A percentile compares a stretch with the other conserved stretches of the same genome.
These are phyloP conservation scores for Spiromastix sp. DNA, from an alignment of 2,329 filamentous ascomycete genomes.

Conservation along the genomic window DNA sequence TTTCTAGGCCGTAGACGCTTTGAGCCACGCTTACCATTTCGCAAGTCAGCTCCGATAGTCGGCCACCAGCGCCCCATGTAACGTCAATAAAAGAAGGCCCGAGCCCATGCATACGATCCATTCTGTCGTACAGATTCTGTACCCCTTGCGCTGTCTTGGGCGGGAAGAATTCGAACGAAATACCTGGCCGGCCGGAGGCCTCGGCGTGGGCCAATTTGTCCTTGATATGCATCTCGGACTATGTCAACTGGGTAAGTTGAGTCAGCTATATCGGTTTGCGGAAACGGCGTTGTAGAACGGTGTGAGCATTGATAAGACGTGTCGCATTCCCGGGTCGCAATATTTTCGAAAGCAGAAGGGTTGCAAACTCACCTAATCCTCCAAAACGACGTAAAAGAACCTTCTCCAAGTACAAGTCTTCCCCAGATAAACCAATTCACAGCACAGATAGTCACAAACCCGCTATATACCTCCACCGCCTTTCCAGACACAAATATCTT, in stretches of 20 bases:
- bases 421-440: no score
- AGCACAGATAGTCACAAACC: no score
- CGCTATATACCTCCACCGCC: slow-evolving; percentile 14
- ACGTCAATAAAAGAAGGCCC: slow-evolving; percentile 96
- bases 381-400: no score
- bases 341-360: no score
- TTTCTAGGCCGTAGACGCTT: slow-evolving; percentile 89
- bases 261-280: not conserved
- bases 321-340: no score
- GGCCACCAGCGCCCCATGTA: slow-evolving; percentile 94
- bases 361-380: no score
- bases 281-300: not conserved
- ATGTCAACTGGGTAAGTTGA: slow-evolving; percentile 1
- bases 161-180: slow-evolving; percentile 99
- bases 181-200: slow-evolving; percentile 69
- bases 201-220: slow-evolving; percentile 80
- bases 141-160: slow-evolving; percentile 85
- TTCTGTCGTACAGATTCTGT: slow-evolving; percentile 97
- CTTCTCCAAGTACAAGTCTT: no score
- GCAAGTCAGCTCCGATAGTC: slow-evolving; percentile 81
- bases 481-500: slow-evolving; percentile 14
- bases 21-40: slow-evolving; percentile 98
- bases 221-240: slow-evolving; percentile 77
- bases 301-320: no score
- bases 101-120: slow-evolving; percentile 96